Evolutionary conservation across 208 protist species (phyloP), one percentile per base, ranked within the genome.

Genomic region (Trypanosoma vivax): DNA sequence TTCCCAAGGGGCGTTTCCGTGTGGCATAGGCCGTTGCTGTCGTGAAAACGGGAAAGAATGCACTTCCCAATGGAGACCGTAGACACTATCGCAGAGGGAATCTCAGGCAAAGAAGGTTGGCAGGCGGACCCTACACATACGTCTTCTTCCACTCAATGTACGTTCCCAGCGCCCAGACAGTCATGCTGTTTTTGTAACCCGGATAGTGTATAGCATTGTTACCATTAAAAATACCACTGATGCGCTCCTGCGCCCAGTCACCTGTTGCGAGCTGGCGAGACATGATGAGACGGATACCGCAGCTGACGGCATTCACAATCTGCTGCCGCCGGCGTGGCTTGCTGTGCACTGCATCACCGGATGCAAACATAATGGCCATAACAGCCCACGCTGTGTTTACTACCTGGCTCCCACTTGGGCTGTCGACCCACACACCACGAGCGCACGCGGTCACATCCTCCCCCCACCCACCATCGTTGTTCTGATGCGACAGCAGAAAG

Each of bases 141-240:
- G 27, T 46, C 1, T 47, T 65, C 53, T 75, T 78, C 87, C 87
- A 95, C 5, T 19, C 19, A 49, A 79, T 80, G 65, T 94, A 96
- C 75, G 40, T 71, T 0, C 87, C 94, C 1, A 98, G 72, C 5
- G 97, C 96, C 97, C 97, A 99, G 40, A 99, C 90, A 39, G 97
- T 72, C 85, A 99, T 98, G 13, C 76, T 83, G 64, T 98, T 96
- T 62, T 92, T 94, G 65, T 97, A 97, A n/a, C 83, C 78, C 0
- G 92, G 87, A 76, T 99, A 99, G 65, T 92, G 82, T 55, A 99
- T 99, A 24, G 90, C 89, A 73, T 97, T 98, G 73, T 96, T 98
- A 41, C 92, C 94, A 78, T 99, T 99, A 73, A 99, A 99, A 24
- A 99, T 90, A 27, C 97, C 97, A 55, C 76, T 89, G 53, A 98